phyloP scores from a whole-genome alignment of 1,284 basidiomycete species.

The Ustilago bromivora region DNA sequence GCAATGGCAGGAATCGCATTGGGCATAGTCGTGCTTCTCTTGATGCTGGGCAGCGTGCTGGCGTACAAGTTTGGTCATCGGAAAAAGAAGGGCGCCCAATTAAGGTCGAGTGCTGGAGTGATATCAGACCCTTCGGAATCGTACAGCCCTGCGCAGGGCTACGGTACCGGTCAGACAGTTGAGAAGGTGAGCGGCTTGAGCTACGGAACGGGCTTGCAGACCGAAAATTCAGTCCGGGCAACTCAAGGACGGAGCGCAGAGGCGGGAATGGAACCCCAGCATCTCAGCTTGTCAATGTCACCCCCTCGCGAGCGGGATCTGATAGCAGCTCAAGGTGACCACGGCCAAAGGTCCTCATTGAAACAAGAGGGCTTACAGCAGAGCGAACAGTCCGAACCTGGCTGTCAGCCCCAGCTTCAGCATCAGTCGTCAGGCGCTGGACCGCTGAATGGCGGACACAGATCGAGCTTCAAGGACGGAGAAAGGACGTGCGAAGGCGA shows the following conservation, averaged over 20 bases:
- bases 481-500: constrained; percentile 19
- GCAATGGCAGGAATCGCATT: constrained; percentile 12
- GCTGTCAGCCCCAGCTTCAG: neutral
- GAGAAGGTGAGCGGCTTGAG: neutral
- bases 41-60: constrained; percentile 1
- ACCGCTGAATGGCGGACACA: neutral
- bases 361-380: neutral
- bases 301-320: neutral
- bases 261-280: neutral
- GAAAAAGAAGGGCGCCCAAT: constrained; percentile 4
- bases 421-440: neutral
- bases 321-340: neutral
- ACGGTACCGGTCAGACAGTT: neutral
- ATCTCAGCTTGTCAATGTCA: neutral
- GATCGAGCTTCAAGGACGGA: neutral
- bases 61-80: constrained; percentile 7
- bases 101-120: no score
- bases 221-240: neutral
- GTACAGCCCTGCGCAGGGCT: neutral
- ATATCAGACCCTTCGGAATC: neutral
- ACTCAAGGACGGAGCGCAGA: neutral
- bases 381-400: neutral
- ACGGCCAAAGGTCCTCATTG: neutral
- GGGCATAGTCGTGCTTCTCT: constrained; percentile 11
- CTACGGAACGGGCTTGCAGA: neutral